These are phyloP conservation scores for Pythium apleroticum DNA, from an alignment of 352 stramenopile species.

Conservation along the genomic window DNA sequence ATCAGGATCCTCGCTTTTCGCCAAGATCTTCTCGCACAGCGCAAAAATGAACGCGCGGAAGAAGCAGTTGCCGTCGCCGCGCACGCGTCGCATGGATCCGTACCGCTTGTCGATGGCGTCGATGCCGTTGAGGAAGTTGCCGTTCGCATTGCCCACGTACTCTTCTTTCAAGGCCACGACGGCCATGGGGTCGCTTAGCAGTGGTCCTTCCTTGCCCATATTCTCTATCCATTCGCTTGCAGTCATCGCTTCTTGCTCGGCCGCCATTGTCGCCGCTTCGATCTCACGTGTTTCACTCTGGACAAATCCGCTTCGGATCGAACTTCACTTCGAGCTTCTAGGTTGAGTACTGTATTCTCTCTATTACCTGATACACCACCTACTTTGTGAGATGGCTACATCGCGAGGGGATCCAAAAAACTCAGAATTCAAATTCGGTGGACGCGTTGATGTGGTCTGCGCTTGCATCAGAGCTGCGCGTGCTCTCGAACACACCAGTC, in stretches of 20 bases:
- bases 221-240: constrained; percentile 26
- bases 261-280: constrained; percentile 7
- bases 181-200: constrained; percentile 61
- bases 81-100: constrained; percentile 74
- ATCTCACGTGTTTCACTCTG: background rate
- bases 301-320: background rate
- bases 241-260: background rate
- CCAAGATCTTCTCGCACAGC: constrained; percentile 77
- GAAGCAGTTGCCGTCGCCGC: constrained; percentile 92
- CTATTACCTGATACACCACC: constrained; percentile 21
- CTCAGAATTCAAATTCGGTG: constrained; percentile 10
- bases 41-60: constrained; percentile 90
- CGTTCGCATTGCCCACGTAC: constrained; percentile 72
- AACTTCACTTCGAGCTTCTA: background rate
- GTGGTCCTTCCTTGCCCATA: constrained; percentile 25
- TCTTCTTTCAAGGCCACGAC: constrained; percentile 60
- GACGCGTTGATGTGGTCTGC: background rate
- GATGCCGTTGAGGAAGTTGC: constrained; percentile 73
- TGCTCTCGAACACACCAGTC: constrained; percentile 6
- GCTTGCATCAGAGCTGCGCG: constrained; percentile 1
- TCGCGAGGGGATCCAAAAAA: background rate
- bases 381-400: constrained; percentile 22
- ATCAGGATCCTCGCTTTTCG: constrained; percentile 22
- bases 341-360: constrained; percentile 17
- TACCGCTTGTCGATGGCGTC: constrained; percentile 66